phyloP scores from a whole-genome alignment of 2,329 filamentous ascomycete genomes.

The Hymenoscyphus linearis region DNA sequence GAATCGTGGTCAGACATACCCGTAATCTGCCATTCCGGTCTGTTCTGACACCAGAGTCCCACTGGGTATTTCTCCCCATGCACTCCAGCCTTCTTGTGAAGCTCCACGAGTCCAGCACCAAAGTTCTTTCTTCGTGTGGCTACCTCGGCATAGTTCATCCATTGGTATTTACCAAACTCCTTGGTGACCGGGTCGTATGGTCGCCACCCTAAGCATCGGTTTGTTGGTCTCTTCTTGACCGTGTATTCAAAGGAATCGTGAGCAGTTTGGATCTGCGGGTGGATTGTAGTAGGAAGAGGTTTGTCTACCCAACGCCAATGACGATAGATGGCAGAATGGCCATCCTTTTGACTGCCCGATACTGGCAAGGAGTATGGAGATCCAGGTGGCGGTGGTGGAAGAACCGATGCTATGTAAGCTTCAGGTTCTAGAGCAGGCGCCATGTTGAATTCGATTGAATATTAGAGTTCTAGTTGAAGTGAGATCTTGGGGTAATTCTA shows the following conservation, averaged over 20 bases:
- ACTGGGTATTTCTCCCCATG: constrained; percentile 64
- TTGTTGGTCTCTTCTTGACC: constrained; percentile 57
- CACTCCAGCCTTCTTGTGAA: constrained; percentile 70
- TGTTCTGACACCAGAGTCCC: constrained; percentile 82
- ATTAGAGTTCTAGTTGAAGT: neutral
- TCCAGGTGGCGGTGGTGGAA: constrained; percentile 27
- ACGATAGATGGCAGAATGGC: constrained; percentile 72
- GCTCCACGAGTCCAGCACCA: constrained; percentile 76
- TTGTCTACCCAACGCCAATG: constrained; percentile 74
- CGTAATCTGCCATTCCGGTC: constrained; percentile 83
- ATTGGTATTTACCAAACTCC: constrained; percentile 69
- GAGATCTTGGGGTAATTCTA: neutral
- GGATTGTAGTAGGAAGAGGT: constrained; percentile 63
- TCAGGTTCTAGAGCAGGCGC: constrained; percentile 23
- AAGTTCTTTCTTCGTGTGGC: constrained; percentile 75
- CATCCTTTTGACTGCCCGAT: constrained; percentile 67
- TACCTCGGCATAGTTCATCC: constrained; percentile 79
- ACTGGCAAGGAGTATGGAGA: constrained; percentile 71
- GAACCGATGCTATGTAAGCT: constrained; percentile 21
- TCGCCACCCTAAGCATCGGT: constrained; percentile 72
- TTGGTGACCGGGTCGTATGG: constrained; percentile 72
- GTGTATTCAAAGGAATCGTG: constrained; percentile 77
- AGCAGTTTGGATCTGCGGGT: constrained; percentile 64
- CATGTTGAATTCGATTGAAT: constrained; percentile 13
- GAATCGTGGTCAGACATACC: constrained; percentile 42